Conservation (phyloP, 345 rosid genomes). For the Cardamine occulta region DNA sequence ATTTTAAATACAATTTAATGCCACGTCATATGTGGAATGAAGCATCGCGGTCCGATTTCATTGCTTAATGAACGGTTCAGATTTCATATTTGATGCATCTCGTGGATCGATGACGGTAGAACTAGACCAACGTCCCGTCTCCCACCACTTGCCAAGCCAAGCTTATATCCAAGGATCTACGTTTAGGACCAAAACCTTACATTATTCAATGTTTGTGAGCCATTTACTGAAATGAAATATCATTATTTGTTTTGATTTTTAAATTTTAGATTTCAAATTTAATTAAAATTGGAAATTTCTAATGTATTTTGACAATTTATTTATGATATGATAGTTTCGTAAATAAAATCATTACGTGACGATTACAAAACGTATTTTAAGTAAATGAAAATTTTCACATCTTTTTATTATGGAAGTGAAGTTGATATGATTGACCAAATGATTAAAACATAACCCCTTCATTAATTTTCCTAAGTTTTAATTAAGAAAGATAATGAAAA, state of each 20-base stretch:
- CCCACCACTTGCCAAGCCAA: background rate
- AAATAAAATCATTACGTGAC: background rate
- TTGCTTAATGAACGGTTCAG: slow-evolving; percentile 2
- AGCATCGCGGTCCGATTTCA: slow-evolving; percentile 19
- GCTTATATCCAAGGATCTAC: background rate
- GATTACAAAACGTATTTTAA: background rate
- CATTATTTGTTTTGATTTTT: background rate
- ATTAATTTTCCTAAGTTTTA: background rate
- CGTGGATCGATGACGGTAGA: slow-evolving; percentile 40
- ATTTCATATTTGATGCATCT: slow-evolving; percentile 27
- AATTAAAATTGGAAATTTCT: background rate
- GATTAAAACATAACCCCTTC: background rate
- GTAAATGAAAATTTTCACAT: no score
- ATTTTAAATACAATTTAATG: slow-evolving; percentile 67
- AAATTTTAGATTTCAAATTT: background rate
- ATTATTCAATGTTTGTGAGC: background rate
- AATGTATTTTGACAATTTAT: background rate
- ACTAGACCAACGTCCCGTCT: background rate
- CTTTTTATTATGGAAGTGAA: background rate
- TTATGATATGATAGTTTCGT: background rate
- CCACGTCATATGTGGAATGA: slow-evolving; percentile 45
- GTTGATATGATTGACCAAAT: background rate
- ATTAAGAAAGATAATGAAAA: background rate
- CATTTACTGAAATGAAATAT: background rate
- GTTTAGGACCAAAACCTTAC: background rate